Base-by-base conservation (phyloP, 2,329 filamentous ascomycete genomes). In the Scedosporium aurantiacum region DNA sequence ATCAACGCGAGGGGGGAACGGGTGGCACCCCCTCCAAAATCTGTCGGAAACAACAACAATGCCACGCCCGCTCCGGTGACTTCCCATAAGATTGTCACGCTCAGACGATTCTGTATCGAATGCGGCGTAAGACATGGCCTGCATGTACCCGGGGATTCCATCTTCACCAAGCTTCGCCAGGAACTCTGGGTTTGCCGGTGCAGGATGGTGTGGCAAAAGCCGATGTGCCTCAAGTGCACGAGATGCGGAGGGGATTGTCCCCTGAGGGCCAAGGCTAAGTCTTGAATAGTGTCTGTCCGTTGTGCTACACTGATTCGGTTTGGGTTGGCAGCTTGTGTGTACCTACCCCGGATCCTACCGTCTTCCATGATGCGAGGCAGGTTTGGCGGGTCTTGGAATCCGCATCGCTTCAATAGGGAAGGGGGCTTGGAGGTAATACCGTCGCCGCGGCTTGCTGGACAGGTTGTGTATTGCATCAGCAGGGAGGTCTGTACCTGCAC, bases 131-230 rank as follows among this genome's bases (percentile, higher is more conserved):
- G 67, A 25, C 64, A 69, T 23, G 74, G 73, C 1, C 65, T 77
- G 6, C 72, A 77, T 59, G 69, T 66, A 2, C 71, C 74, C 1
- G 71, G 70, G 40, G 74, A 75, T 64, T 70, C 70, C 43, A 64
- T 77, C 21, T 71, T 69, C 8, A 76, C 75, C 7, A 71, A 71
- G 63, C 70, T 70, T 2, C 70, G 71, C 0, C 70, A 72, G 56
- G 71, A 73, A 58, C 69, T 76, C 16, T 77, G 74, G 74, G 69
- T 77, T 7, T 77, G 75, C 65, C 68, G 65, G 14, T 77, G 75
- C 63, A 69, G 69, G 21, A 66, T 65, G 54, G 69, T 75, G 18
- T 73, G 72, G 70, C 70, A 70, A 41, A 75, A 75, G 63, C 72
- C 73, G 0, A 66, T 65, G 8, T 72, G 68, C 62, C 64, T 73